These are phyloP conservation scores for Rhizophora apiculata DNA, from an alignment of 345 rosid species.

Conservation along the genomic window DNA sequence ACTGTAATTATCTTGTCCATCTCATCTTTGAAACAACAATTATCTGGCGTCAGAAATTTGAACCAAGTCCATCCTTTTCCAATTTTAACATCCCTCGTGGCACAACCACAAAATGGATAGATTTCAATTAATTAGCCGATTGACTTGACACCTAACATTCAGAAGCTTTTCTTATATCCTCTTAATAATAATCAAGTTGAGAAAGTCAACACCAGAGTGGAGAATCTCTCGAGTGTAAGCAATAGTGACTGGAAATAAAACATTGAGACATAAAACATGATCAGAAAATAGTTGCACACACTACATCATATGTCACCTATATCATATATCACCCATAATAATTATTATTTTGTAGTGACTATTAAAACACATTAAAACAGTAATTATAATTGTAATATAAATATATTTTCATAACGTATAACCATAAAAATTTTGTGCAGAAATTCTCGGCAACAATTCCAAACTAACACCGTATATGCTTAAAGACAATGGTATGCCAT, in stretches of 20 bases:
- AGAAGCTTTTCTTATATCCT: background rate
- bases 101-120: background rate
- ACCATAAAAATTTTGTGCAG: too few species aligned
- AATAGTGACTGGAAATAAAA: background rate
- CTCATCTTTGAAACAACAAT: background rate
- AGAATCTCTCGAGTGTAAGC: background rate
- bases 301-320: too few species aligned
- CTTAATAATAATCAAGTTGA: background rate
- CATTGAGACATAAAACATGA: background rate
- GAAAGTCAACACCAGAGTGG: slow-evolving; percentile 1
- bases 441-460: too few species aligned
- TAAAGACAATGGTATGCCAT: too few species aligned
- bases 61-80: background rate
- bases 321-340: too few species aligned
- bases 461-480: too few species aligned
- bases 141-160: background rate
- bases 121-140: background rate
- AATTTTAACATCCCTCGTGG: slow-evolving; percentile 1
- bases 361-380: too few species aligned
- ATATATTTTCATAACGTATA: too few species aligned
- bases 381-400: too few species aligned
- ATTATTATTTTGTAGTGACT: too few species aligned
- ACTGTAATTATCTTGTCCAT: background rate
- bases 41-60: background rate
- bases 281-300: background rate